Evolutionary conservation across 176 grass and related monocot genomes (phyloP).

Genomic region (Oryza glumipatula): DNA sequence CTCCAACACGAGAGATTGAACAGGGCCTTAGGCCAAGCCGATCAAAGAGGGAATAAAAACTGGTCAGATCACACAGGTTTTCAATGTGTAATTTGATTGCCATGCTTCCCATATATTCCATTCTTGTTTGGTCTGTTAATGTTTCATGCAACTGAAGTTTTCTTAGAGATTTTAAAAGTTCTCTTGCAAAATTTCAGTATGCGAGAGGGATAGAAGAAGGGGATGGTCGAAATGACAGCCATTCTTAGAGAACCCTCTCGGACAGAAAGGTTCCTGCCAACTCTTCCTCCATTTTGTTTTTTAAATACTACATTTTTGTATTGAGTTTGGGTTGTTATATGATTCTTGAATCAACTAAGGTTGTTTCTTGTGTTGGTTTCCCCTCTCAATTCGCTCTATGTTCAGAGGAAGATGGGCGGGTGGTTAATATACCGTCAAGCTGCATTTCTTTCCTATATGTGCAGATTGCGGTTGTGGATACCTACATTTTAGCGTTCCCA

Average conservation of each 20-base stretch:
- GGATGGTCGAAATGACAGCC: constrained; percentile 58
- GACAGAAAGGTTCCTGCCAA: constrained; percentile 34
- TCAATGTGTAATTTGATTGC: constrained; percentile 40
- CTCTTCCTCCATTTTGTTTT: constrained; percentile 37
- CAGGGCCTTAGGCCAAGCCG: too few relatives aligned
- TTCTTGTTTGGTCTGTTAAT: background rate
- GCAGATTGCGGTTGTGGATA: constrained; percentile 49
- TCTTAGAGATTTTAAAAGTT: background rate
- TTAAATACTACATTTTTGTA: constrained; percentile 12
- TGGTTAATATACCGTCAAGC: constrained; percentile 38
- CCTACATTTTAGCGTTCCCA: constrained; percentile 7
- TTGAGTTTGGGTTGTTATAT: constrained; percentile 21
- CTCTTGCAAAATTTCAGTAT: background rate
- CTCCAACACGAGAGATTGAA: too few relatives aligned
- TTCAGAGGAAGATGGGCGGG: background rate
- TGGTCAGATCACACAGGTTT: constrained; percentile 49
- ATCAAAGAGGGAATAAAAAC: constrained; percentile 16
- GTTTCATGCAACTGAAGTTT: background rate
- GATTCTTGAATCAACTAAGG: constrained; percentile 7
- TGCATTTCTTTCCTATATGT: constrained; percentile 8
- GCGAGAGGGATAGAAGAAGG: constrained; percentile 54
- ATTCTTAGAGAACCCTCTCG: constrained; percentile 71
- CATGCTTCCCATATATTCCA: constrained; percentile 40
- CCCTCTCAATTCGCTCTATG: constrained; percentile 35
- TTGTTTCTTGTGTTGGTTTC: constrained; percentile 9